Evolutionary conservation across 2,329 filamentous ascomycete species (phyloP).

Genomic region (Venturia oleaginea): DNA sequence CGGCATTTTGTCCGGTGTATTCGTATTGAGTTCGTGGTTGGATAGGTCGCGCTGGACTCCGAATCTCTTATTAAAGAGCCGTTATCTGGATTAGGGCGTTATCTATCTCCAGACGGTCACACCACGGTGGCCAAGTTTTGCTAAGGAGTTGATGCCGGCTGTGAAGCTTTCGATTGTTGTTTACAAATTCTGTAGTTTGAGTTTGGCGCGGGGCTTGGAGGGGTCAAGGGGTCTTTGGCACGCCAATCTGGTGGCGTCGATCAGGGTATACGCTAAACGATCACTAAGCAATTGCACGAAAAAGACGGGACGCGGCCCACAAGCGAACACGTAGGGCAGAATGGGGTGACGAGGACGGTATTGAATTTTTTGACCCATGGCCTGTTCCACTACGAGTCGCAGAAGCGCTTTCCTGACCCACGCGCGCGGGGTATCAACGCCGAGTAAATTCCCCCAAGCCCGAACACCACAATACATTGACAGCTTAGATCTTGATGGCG

Average conservation of each 20-base stretch:
- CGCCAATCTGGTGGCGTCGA: not conserved
- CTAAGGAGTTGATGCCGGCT: not conserved
- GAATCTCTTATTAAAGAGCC: not conserved
- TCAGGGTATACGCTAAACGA: not conserved
- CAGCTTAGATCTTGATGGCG: constrained; percentile 91
- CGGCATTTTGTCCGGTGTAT: constrained; percentile 22
- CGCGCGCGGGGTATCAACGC: constrained; percentile 1
- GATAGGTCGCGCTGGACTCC: not conserved
- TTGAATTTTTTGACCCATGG: constrained; percentile 2
- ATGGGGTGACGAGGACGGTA: not conserved
- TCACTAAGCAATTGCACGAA: not conserved
- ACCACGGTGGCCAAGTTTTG: not conserved
- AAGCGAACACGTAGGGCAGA: not conserved
- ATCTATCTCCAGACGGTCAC: not conserved
- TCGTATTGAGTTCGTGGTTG: no score
- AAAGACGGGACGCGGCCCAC: not conserved
- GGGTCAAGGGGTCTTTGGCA: not conserved
- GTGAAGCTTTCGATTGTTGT: not conserved
- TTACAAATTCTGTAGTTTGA: not conserved
- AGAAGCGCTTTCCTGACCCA: constrained; percentile 5
- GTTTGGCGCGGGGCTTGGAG: not conserved
- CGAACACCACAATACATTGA: not conserved
- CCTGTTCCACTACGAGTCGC: constrained; percentile 4
- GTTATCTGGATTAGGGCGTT: not conserved
- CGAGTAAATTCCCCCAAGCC: not conserved